phyloP scores from a whole-genome alignment of 148 eudicot genomes.

The Arctostaphylos glauca region DNA sequence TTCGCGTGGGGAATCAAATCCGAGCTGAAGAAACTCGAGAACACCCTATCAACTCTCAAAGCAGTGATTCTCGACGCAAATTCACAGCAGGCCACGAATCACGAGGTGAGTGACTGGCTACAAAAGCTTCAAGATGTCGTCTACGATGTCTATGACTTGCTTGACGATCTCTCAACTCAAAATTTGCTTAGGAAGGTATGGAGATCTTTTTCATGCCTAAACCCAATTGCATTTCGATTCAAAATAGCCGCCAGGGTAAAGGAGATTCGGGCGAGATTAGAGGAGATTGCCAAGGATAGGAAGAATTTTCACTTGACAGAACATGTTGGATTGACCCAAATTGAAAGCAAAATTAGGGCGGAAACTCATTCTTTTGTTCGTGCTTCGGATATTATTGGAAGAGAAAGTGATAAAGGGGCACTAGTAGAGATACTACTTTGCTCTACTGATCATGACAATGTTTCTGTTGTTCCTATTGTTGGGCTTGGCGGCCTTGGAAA shows the following conservation, averaged over 20 bases:
- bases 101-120: constrained; percentile 16
- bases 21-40: constrained; percentile 17
- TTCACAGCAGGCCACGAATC: constrained; percentile 13
- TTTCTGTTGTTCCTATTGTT: constrained; percentile 29
- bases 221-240: not conserved
- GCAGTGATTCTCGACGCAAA: constrained; percentile 18
- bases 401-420: constrained; percentile 26
- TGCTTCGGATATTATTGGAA: constrained; percentile 25
- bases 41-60: constrained; percentile 18
- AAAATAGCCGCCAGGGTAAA: not conserved
- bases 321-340: not conserved
- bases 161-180: constrained; percentile 13
- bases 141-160: constrained; percentile 18
- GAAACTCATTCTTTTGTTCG: constrained; percentile 21
- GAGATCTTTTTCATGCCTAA: not conserved
- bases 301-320: constrained; percentile 9
- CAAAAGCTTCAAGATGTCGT: constrained; percentile 14
- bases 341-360: constrained; percentile 13
- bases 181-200: constrained; percentile 1
- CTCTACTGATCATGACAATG: constrained; percentile 11
- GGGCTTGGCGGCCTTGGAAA: constrained; percentile 40
- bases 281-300: constrained; percentile 14
- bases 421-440: constrained; percentile 23
- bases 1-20: constrained; percentile 9
- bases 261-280: constrained; percentile 13